phyloP scores from a whole-genome alignment of 805 yeast genomes.

The Kazachstania psychrophila region DNA sequence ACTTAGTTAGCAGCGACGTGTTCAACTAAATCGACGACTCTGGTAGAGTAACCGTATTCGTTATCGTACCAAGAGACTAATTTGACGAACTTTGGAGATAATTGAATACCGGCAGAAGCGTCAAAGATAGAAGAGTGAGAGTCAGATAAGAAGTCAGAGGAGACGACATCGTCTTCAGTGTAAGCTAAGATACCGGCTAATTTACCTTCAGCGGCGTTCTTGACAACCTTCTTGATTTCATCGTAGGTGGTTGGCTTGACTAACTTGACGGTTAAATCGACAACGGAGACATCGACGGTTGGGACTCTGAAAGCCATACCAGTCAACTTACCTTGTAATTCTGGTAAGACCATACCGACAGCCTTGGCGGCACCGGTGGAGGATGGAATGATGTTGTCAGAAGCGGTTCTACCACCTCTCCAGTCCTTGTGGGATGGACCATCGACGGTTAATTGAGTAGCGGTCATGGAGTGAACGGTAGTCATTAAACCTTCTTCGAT shows the following conservation, averaged over 20 bases:
- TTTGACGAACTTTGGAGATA: slow-evolving; percentile 62
- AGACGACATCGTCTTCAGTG: slow-evolving; percentile 65
- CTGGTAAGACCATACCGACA: slow-evolving; percentile 66
- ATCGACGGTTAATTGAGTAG: slow-evolving; percentile 66
- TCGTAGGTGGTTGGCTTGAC: slow-evolving; percentile 50
- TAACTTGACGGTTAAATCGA: slow-evolving; percentile 60
- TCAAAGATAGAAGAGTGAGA: slow-evolving; percentile 57
- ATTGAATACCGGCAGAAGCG: slow-evolving; percentile 60
- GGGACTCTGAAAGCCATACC: slow-evolving; percentile 71
- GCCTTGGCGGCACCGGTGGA: slow-evolving; percentile 75
- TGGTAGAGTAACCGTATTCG: slow-evolving; percentile 67
- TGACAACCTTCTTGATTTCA: slow-evolving; percentile 51
- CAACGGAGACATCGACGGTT: slow-evolving; percentile 64
- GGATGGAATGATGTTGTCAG: slow-evolving; percentile 67
- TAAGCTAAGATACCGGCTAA: slow-evolving; percentile 57
- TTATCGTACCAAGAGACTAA: slow-evolving; percentile 67
- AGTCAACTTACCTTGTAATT: slow-evolving; percentile 61
- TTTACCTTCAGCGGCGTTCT: slow-evolving; percentile 50
- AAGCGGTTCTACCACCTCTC: slow-evolving; percentile 76
- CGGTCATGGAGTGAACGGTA: slow-evolving; percentile 64
- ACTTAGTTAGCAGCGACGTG: slow-evolving; percentile 39
- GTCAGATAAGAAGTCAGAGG: slow-evolving; percentile 59
- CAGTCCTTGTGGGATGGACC: slow-evolving; percentile 74
- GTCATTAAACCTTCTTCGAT: slow-evolving; percentile 71
- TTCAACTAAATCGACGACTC: slow-evolving; percentile 63